phyloP scores from a whole-genome alignment of 2,329 filamentous ascomycete species.

The Trichoderma arundinaceum region DNA sequence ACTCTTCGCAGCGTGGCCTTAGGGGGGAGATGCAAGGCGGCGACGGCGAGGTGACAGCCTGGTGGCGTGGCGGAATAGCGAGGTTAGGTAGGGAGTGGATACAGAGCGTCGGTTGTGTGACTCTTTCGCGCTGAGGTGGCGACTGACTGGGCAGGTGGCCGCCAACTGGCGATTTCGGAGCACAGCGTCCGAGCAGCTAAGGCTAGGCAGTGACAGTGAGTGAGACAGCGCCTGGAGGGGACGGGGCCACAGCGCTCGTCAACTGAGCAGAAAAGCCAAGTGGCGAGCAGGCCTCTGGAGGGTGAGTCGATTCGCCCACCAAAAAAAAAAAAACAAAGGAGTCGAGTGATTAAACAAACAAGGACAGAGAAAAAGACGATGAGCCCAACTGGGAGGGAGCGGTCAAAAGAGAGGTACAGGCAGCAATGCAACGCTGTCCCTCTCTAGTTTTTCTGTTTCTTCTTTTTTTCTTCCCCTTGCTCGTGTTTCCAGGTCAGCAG shows the following conservation, averaged over 20 bases:
- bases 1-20: slow-evolving; percentile 41
- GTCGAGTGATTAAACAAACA: slow-evolving; percentile 14
- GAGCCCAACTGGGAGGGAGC: background rate
- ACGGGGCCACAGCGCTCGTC: slow-evolving; percentile 25
- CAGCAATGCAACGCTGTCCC: slow-evolving; percentile 23
- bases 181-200: slow-evolving; percentile 36
- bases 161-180: slow-evolving; percentile 49
- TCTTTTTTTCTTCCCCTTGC: slow-evolving; percentile 1
- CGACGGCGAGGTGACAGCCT: slow-evolving; percentile 36
- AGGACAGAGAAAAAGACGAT: background rate
- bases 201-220: slow-evolving; percentile 32
- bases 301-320: slow-evolving; percentile 23
- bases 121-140: slow-evolving; percentile 47
- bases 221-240: slow-evolving; percentile 28
- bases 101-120: slow-evolving; percentile 41
- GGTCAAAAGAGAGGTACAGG: slow-evolving; percentile 24
- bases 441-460: background rate
- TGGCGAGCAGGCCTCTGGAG: slow-evolving; percentile 27
- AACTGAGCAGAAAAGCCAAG: slow-evolving; percentile 20
- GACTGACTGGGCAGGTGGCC: slow-evolving; percentile 44
- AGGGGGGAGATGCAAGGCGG: slow-evolving; percentile 41
- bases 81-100: slow-evolving; percentile 34
- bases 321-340: background rate
- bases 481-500: slow-evolving; percentile 18
- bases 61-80: slow-evolving; percentile 33